Percentiles rank a stretch among this genome's conserved stretches.
These are phyloP conservation scores for Wickerhamiella bombiphila DNA, from an alignment of 805 yeast species.

Conservation along the genomic window DNA sequence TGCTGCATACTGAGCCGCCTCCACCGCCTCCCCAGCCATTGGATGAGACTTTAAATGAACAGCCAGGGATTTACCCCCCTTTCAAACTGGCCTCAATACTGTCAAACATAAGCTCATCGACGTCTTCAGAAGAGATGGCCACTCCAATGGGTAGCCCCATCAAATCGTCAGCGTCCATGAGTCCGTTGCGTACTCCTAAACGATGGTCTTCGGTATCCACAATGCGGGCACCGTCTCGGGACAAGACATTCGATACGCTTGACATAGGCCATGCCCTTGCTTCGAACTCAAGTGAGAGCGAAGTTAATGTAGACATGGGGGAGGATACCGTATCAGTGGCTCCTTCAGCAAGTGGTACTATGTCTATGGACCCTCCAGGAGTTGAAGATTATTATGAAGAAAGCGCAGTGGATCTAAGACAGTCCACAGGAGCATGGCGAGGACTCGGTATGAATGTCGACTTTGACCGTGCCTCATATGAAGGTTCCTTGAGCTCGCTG, in stretches of 20 bases:
- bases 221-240: too few species aligned
- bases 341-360: too few species aligned
- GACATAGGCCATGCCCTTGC: slow-evolving; percentile 2
- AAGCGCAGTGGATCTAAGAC: slow-evolving; percentile 1
- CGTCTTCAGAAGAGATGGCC: slow-evolving; percentile 2
- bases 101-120: not conserved
- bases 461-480: slow-evolving; percentile 3
- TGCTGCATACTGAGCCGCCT: not conserved
- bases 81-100: not conserved
- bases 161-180: too few species aligned
- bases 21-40: not conserved
- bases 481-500: slow-evolving; percentile 5
- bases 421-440: slow-evolving; percentile 1
- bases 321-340: too few species aligned
- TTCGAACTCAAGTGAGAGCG: slow-evolving; percentile 2
- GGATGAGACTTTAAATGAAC: too few species aligned
- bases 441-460: not conserved
- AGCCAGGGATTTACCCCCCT: not conserved
- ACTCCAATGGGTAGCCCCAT: slow-evolving; percentile 12
- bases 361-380: too few species aligned
- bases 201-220: too few species aligned
- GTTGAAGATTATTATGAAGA: not conserved
- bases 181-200: too few species aligned
- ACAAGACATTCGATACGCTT: slow-evolving; percentile 4
- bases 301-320: too few species aligned